Evolutionary conservation across 106 monocot genomes (phyloP), one percentile per base, ranked within the genome.

Genomic region (Xerophyta viscosa): DNA sequence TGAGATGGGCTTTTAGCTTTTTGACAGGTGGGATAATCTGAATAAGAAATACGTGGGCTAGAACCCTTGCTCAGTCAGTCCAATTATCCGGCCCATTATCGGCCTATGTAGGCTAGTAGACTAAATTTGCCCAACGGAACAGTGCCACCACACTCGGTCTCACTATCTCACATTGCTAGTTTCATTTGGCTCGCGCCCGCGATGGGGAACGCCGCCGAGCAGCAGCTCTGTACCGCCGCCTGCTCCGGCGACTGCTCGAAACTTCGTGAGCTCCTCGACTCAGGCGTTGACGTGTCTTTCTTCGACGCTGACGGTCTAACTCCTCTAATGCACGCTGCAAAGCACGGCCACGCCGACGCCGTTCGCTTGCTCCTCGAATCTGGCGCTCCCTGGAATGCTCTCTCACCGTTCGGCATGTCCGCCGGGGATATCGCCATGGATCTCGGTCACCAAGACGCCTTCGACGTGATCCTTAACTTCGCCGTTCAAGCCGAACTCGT

Each of bases 341-440:
- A 46, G 27, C 65, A 50, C 33, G 78, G 88, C 54, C 69, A 73
- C 67, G 61, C 76, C 22, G 72, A 62, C 18, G 73, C 73, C 37
- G 81, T 82, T 31, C 63, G 66, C 27, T 29, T 60, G 37, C 81
- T 96, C 57, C 81, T 96, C 49, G 63, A 66, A 23, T 62, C 69
- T 17, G 94, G 94, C 11, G 88, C 94, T 0, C 94, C 94, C 10
- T 96, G 94, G 94, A 96, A 96, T 64, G 94, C 94, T 24, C 66
- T 96, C 45, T 76, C 78, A 17, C 81, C 85, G 3, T 56, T 72
- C 14, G 73, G 78, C 19, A 31, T 82, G 50, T 96, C 76, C 48
- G 88, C 94, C 10, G 94, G 94, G 2, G 94, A 96, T 61, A 42
- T 89, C 29, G 63, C 94, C 64, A 87, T 93, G 80, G 59, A 70